Base-by-base conservation (phyloP, 257 asterid species). In the Ehretia macrophylla region DNA sequence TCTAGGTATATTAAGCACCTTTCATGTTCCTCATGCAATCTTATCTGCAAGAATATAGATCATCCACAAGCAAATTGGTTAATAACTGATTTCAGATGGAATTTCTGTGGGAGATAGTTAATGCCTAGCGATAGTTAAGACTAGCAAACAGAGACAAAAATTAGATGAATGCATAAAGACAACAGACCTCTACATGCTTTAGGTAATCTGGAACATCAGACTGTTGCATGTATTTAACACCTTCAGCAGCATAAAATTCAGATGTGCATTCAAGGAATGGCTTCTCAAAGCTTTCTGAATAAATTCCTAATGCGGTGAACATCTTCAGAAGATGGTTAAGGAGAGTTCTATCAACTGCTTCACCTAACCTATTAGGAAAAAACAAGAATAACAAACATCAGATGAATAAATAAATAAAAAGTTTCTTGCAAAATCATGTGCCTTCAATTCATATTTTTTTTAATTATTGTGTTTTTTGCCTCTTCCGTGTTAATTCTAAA, bases 291-390 rank as follows among this genome's bases (percentile, higher is more conserved):
- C 94, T 86, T 71, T 89, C 96, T n/a, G 78, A 64, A 69, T 93
- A 93, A 71, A 89, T 93, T 55, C 99, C 99, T 74, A 93, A 73
- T 55, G 96, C 94, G 67, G 96, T 83, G 79, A 93, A 85, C 99
- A 89, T 86, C 99, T 89, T 93, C 86, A 93, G 64, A 60, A 93
- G 91, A 90, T 93, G 99, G 78, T 85, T 86, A 56, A 93, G 94
- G 59, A 86, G 97, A 69, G 99, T 86, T 67, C 97, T 85, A 70
- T 89, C 95, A 73, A 89, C 92, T 22, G 96, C 88, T 76, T 42
- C 47, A 42, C 47, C 47, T 42, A 42, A 42, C 8, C 47, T 42
- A 27, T 27, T 27, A 27, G 35, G 35, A 6, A 27, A 27, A 27
- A 27, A 27, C 35, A 3, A 27, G 35, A 27, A 27, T 27, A 27